Percentiles rank a stretch among this genome's conserved stretches.
These are phyloP conservation scores for Populus ilicifolia DNA, from an alignment of 345 rosid species.

Conservation along the genomic window DNA sequence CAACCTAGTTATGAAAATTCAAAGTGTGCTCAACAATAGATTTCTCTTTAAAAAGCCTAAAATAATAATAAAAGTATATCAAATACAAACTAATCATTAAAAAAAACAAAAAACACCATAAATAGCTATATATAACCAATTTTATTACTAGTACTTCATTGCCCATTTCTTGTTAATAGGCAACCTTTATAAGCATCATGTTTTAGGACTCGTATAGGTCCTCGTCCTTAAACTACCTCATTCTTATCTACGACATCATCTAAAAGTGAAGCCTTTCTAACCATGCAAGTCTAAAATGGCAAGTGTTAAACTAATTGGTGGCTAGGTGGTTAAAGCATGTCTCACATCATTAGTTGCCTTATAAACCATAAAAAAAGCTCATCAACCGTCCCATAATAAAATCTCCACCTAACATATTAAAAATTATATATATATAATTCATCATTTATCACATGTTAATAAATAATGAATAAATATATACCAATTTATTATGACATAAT, in stretches of 20 bases:
- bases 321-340: no score
- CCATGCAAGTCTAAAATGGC: accelerated
- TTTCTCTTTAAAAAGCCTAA: neutral
- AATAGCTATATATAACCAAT: neutral
- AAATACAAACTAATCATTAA: neutral
- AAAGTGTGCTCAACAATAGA: neutral
- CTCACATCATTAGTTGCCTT: no score
- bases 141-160: neutral
- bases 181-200: no score
- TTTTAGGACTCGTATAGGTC: no score
- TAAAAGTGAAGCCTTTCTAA: no score
- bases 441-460: neutral
- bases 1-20: neutral
- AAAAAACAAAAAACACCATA: neutral
- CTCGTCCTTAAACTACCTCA: accelerated
- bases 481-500: neutral
- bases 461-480: no score
- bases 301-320: no score
- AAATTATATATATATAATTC: no score
- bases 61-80: neutral
- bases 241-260: neutral
- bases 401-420: neutral
- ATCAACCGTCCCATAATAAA: no score
- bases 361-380: no score
- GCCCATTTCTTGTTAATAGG: no score